Evolutionary conservation across 257 asterid genomes (phyloP), one percentile per base, ranked within the genome.

Genomic region (Penstemon eatonii): DNA sequence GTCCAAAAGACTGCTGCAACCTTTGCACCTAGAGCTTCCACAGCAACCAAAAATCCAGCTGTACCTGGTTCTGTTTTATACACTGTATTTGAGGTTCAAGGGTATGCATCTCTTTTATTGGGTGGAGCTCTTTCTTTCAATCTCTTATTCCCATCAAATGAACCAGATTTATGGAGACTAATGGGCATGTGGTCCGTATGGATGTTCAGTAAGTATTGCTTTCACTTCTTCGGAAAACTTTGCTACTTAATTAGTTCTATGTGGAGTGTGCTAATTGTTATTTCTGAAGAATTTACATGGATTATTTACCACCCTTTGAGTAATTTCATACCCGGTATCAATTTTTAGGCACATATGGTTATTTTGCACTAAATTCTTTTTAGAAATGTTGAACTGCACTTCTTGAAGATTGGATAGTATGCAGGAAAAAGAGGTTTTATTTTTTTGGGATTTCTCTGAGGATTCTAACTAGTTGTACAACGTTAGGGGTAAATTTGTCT

Each of bases 151-250:
- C 98, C 98, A 0, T 93, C 98, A 12, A 84, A 80, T 66, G 96
- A 93, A 65, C 98, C 98, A 0, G 98, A 93, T 66, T 45, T 93
- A 66, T 93, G 98, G 98, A 88, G 97, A 75, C 84, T 93, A 40
- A 90, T 90, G 95, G 94, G 98, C 64, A 93, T 90, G 97, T 88
- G 96, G 96, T 93, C 98, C 81, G 87, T 90, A 66, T 93, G 98
- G 98, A 90, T 93, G 98, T 93, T 93, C 86, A 93, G 98, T 93
- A 85, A 88, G 97, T 67, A 68, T 51, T 52, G 10, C 76, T 2
- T 65, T 36, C 61, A 18, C 25, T 15, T 67, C 52, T 53, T 5
- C 42, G 33, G 63, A 52, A 6, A 53, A 25, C 7, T 3, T 54
- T 42, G 53, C 37, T 38, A 38, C 40, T 67, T 8, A 37, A 38